Base-by-base conservation (phyloP, 2,329 filamentous ascomycete genomes). In the Talaromyces sp. region DNA sequence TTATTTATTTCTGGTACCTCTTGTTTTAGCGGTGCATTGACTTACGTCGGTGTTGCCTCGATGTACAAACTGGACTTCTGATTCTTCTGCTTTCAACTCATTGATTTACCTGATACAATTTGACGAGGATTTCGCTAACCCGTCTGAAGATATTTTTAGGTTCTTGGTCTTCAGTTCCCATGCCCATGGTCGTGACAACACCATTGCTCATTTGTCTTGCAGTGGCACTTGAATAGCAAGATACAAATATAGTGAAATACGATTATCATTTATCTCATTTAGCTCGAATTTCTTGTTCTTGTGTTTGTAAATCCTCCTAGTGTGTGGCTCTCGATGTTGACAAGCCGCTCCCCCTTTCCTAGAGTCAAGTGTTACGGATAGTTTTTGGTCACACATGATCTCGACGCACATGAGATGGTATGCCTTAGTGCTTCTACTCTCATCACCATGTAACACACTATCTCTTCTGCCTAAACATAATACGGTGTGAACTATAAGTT, bases 51-150 rank as follows among this genome's bases (percentile, higher is more conserved):
- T 75, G 83, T 81, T 56, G 76, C 81, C 78, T 84, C 88, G 80
- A 91, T 93, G 91, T 92, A 91, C 91, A 86, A 84, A 90, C 82
- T 83, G 89, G 89, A 92, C 91, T 92, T 93, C 91, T 93, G 91
- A 93, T 76, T 60, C 66, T 67, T 47, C 61, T 43, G 19, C 43
- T 27, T 22, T 66, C 31, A 17, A 56, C 38, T 65, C 40, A 68
- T 69, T 58, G 69, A 67, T 68, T 58, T 13, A 1, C 11, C 13
- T 31, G 11, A 15, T 25, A 22, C 29, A 25, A 15, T 22, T 22
- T 56, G 29, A 54, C 2, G 53, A 38, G 31, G 31, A 36, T 15
- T 56, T 56, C 6, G 19, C 53, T 56, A 38, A 56, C 11, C 2
- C 53, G n/a, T 38, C 31, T 19, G 11, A 56, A 56, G 53, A 36